phyloP scores from a whole-genome alignment of 139 green algal genomes.

The Bryopsis sp. region DNA sequence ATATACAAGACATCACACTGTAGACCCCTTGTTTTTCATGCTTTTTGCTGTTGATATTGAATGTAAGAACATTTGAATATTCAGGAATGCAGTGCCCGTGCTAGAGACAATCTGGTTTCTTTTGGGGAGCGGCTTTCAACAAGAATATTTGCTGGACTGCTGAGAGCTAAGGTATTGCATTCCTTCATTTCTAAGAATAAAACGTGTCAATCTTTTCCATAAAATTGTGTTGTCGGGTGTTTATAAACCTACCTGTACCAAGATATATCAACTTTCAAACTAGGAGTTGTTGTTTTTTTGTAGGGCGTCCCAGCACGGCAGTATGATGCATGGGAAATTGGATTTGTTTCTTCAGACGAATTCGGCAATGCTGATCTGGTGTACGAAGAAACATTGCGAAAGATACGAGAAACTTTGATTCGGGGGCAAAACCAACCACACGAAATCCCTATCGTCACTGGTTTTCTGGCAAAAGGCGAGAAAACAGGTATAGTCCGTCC shows the following conservation, averaged over 20 bases:
- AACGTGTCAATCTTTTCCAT: neutral
- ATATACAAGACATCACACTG: neutral
- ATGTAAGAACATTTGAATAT: neutral
- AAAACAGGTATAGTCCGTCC: no score
- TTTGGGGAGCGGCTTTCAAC: slow-evolving; percentile 96
- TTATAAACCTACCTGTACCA: no score
- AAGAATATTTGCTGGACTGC: slow-evolving; percentile 83
- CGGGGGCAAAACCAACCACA: neutral
- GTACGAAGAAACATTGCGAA: slow-evolving; percentile 27
- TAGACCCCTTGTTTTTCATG: no score
- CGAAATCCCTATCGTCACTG: slow-evolving; percentile 79
- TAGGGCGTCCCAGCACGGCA: slow-evolving; percentile 61
- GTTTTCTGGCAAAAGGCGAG: slow-evolving; percentile 80
- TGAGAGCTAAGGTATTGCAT: no score
- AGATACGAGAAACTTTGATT: slow-evolving; percentile 27
- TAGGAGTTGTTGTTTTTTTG: no score
- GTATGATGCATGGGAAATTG: slow-evolving; percentile 80
- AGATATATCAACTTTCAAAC: no score
- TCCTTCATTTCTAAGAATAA: no score
- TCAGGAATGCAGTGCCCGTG: slow-evolving; percentile 81
- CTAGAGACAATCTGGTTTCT: slow-evolving; percentile 87
- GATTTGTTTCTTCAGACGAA: slow-evolving; percentile 85
- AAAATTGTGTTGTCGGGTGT: no score
- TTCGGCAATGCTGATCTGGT: slow-evolving; percentile 78
- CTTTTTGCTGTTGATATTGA: slow-evolving; percentile 15